Evolutionary conservation across 208 protist genomes (phyloP).

Genomic region (Crithidia expoeki): DNA sequence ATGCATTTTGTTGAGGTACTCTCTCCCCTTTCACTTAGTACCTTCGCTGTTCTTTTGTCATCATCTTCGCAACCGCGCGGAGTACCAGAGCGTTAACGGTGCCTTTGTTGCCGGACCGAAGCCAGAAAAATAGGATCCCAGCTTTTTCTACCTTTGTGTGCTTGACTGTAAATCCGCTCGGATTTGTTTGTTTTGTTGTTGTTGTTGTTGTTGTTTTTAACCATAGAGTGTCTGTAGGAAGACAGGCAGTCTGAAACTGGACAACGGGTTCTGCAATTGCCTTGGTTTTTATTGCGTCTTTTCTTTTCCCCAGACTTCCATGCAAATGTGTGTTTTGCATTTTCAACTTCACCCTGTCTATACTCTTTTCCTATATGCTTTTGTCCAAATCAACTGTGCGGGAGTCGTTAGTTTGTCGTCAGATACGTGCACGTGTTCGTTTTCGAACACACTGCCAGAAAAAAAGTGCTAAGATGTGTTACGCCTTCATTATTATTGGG

Average conservation of each 20-base stretch:
- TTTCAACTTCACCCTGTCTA: background rate
- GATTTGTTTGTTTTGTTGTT: background rate
- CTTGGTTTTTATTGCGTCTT: background rate
- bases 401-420: no score
- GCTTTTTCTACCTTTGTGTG: constrained; percentile 17
- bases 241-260: no score
- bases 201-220: background rate
- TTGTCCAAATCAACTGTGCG: constrained; percentile 7
- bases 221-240: no score
- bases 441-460: constrained; percentile 6
- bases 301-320: background rate
- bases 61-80: no score
- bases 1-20: no score
- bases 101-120: no score
- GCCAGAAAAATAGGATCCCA: no score
- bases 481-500: background rate
- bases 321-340: background rate
- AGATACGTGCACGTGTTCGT: constrained; percentile 16
- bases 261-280: no score
- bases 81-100: no score
- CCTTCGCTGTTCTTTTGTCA: no score
- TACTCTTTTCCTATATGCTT: background rate
- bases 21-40: no score
- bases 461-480: background rate
- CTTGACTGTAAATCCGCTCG: background rate